A percentile compares a stretch with the other conserved stretches of the same genome.
phyloP scores from a whole-genome alignment of 192 early-diverging fungal genomes.

The Glomus cerebriforme region DNA sequence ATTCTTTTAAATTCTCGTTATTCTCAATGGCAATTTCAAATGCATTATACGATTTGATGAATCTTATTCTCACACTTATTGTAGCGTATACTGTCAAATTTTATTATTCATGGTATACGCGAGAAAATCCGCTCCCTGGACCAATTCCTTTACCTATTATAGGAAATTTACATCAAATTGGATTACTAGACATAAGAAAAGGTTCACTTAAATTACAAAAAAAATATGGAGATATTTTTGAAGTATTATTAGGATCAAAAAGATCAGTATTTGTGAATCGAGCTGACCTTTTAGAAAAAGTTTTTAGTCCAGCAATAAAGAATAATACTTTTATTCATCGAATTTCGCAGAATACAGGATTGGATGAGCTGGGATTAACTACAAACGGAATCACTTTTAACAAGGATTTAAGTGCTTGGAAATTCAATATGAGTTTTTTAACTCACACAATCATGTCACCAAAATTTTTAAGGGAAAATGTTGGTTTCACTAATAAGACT shows the following conservation, averaged over 20 bases:
- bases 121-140: conserved; percentile 15
- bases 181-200: background rate
- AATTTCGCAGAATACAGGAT: background rate
- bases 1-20: too few species aligned
- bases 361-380: background rate
- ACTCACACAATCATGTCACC: background rate
- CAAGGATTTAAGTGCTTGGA: background rate
- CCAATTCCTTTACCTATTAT: conserved; percentile 25
- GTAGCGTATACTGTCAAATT: background rate
- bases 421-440: background rate
- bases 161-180: conserved; percentile 16
- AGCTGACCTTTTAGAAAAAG: conserved; percentile 20
- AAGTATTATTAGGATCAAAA: background rate
- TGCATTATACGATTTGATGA: too few species aligned
- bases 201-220: background rate
- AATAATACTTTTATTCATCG: background rate
- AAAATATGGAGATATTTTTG: conserved; percentile 20
- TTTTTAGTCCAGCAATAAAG: conserved; percentile 2
- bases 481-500: background rate
- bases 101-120: background rate
- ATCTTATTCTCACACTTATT: background rate
- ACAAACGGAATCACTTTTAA: background rate
- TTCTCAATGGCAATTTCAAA: too few species aligned
- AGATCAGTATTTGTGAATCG: background rate
- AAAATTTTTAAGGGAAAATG: background rate